Conservation (phyloP, 352 stramenopile species). For the Phytopythium boreale region DNA sequence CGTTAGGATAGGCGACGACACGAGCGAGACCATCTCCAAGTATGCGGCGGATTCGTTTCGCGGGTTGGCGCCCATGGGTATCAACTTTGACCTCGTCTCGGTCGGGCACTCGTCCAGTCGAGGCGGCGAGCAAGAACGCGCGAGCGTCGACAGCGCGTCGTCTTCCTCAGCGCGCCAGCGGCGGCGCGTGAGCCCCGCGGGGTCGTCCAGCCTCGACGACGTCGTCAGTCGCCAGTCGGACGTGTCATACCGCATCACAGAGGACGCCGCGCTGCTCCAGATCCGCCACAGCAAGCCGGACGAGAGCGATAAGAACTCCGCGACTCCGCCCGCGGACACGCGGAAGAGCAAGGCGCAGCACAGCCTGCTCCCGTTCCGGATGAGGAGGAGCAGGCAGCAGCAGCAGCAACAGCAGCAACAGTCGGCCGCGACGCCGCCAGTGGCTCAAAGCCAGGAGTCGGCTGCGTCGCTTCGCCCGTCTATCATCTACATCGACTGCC, state of each 20-base stretch:
- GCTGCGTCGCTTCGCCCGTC: background rate
- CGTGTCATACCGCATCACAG: slow-evolving; percentile 8
- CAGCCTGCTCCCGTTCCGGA: background rate
- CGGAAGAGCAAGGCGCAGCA: background rate
- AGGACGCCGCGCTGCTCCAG: background rate
- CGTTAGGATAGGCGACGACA: slow-evolving; percentile 1
- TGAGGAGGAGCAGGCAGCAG: background rate
- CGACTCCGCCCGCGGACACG: background rate
- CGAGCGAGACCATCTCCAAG: slow-evolving; percentile 7
- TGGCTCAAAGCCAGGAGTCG: background rate
- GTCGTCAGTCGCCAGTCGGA: background rate
- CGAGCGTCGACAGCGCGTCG: background rate
- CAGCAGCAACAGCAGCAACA: background rate
- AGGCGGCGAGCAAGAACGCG: background rate
- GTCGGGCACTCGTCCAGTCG: background rate
- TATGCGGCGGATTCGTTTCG: slow-evolving; percentile 6
- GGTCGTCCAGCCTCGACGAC: slow-evolving; percentile 7
- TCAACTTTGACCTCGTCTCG: slow-evolving; percentile 10
- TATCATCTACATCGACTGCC: slow-evolving; percentile 6
- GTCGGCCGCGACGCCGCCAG: background rate
- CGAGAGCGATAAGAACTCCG: background rate
- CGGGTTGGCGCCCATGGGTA: background rate
- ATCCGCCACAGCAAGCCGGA: background rate
- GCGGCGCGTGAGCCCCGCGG: background rate
- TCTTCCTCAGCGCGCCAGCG: background rate